A percentile compares a stretch with the other conserved stretches of the same genome.
Evolutionary conservation across 306 rosid genomes (phyloP).

Genomic region (Amphicarpaea edgeworthii): DNA sequence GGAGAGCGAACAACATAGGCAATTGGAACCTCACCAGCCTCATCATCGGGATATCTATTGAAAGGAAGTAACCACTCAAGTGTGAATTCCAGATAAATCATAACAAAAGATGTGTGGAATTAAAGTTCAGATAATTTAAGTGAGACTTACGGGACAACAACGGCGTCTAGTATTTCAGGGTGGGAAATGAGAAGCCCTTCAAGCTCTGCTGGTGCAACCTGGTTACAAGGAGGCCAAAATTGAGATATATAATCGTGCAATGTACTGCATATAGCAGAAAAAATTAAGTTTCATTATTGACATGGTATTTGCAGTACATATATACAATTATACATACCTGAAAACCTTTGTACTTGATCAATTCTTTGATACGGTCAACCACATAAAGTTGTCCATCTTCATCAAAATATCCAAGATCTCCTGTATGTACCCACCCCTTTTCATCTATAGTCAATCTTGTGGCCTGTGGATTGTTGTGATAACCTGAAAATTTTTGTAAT

Average conservation of each 20-base stretch:
- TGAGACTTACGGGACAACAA: slow-evolving; percentile 88
- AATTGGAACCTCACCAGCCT: slow-evolving; percentile 91
- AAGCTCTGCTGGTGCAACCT: slow-evolving; percentile 99
- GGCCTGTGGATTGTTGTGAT: slow-evolving; percentile 80
- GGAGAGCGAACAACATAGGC: slow-evolving; percentile 83
- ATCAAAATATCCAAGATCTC: slow-evolving; percentile 95
- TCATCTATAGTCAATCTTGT: slow-evolving; percentile 74
- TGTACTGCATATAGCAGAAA: neutral
- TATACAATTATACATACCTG: no score
- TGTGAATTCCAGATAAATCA: slow-evolving; percentile 5
- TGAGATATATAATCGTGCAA: neutral
- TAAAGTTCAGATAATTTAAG: neutral
- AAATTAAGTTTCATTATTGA: neutral
- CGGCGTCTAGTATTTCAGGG: slow-evolving; percentile 91
- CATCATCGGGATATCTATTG: slow-evolving; percentile 84
- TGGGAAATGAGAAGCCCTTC: slow-evolving; percentile 94
- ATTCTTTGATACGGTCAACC: slow-evolving; percentile 93
- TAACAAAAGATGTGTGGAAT: neutral
- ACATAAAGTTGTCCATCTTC: slow-evolving; percentile 79
- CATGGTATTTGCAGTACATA: slow-evolving; percentile 20
- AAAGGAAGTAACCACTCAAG: slow-evolving; percentile 16
- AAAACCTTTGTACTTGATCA: slow-evolving; percentile 92
- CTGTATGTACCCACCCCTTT: slow-evolving; percentile 90
- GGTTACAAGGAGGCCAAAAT: slow-evolving; percentile 25
- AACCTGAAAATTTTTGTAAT: slow-evolving; percentile 63